Evolutionary conservation across 1,139 yeast species (phyloP).

Genomic region (Magnusiomyces suaveolens): DNA sequence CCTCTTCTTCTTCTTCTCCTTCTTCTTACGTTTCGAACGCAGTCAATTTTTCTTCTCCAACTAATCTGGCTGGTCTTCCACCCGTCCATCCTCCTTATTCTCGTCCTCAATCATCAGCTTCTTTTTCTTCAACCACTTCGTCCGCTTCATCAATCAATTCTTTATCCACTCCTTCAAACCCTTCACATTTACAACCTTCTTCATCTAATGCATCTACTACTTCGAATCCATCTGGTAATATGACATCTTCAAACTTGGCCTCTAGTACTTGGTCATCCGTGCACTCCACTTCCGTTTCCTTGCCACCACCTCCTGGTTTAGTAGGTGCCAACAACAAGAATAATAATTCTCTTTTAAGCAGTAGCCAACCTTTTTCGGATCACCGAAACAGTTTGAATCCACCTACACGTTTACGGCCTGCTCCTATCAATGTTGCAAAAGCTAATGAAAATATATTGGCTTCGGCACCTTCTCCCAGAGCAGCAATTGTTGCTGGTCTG

Average conservation of each 20-base stretch:
- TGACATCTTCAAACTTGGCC: too few species aligned
- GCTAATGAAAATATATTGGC: constrained; percentile 4
- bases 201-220: too few species aligned
- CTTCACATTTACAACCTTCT: background rate
- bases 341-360: too few species aligned
- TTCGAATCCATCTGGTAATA: too few species aligned
- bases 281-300: too few species aligned
- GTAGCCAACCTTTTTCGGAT: too few species aligned
- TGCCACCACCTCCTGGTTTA: too few species aligned
- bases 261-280: too few species aligned
- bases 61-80: background rate
- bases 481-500: constrained; percentile 28
- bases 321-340: too few species aligned
- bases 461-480: constrained; percentile 19
- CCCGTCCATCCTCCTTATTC: background rate
- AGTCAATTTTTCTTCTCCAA: background rate
- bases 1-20: background rate
- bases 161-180: background rate
- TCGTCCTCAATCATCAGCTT: background rate
- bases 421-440: constrained; percentile 9
- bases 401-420: constrained; percentile 4
- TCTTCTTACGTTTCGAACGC: background rate
- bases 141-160: background rate
- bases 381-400: background rate
- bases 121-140: constrained; percentile 1